Conservation (phyloP, 108 stramenopile genomes). For the Bacterosira constricta region DNA sequence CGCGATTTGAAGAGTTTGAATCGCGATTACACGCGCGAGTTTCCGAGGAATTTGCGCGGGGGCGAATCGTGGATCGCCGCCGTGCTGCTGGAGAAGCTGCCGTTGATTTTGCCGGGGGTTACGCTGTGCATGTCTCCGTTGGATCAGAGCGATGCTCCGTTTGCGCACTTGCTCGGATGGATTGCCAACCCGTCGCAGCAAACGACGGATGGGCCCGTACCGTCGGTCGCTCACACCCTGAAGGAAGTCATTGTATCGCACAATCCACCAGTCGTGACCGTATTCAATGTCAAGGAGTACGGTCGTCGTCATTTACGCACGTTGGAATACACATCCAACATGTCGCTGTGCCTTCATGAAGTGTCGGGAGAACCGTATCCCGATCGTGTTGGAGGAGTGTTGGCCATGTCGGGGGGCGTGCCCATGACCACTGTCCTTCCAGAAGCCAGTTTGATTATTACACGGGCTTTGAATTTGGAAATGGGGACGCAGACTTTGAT, state of each 20-base stretch:
- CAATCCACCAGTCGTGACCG: constrained; percentile 90
- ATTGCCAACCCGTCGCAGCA: constrained; percentile 74
- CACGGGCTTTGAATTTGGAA: constrained; percentile 78
- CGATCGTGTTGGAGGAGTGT: constrained; percentile 82
- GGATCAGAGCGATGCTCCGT: constrained; percentile 85
- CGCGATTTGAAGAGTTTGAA: constrained; percentile 76
- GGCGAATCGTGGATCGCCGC: constrained; percentile 93
- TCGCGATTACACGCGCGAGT: constrained; percentile 74
- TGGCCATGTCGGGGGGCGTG: constrained; percentile 86
- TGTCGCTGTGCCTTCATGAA: constrained; percentile 88
- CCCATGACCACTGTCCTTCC: constrained; percentile 87
- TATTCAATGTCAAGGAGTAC: constrained; percentile 96
- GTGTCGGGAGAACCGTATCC: constrained; percentile 92
- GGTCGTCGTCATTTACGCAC: constrained; percentile 94
- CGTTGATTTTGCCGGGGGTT: constrained; percentile 86
- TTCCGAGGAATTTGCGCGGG: constrained; percentile 67
- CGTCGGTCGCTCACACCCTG: constrained; percentile 80
- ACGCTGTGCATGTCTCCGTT: constrained; percentile 86
- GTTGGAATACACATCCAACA: constrained; percentile 92
- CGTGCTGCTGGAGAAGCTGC: constrained; percentile 84
- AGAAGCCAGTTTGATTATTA: constrained; percentile 82
- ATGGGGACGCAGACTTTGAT: constrained; percentile 89
- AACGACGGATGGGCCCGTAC: constrained; percentile 42
- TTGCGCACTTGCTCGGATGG: constrained; percentile 87
- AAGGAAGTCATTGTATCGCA: constrained; percentile 97